Base-by-base conservation (phyloP, 139 green algal species). In the Astrephomene gubernaculifera region DNA sequence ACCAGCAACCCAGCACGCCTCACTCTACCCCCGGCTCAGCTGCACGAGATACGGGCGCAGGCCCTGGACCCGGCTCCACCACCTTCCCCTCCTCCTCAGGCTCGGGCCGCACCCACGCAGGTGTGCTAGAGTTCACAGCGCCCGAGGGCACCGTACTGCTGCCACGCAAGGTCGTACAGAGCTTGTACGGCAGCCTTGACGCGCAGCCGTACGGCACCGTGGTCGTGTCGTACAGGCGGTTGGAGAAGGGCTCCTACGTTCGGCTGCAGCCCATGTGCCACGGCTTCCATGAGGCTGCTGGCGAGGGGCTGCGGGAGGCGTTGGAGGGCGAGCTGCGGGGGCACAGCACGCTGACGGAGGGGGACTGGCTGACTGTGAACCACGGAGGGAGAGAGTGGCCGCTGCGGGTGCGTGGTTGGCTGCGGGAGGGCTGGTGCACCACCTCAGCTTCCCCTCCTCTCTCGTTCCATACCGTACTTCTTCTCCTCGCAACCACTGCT, bases 61-160 rank as follows among this genome's bases (percentile, higher is more conserved):
- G 87, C 79, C 5, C 27, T 78, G 5, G n/a, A n/a, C n/a, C n/a
- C n/a, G n/a, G n/a, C n/a, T n/a, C n/a, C n/a, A n/a, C 53, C 49
- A 68, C 90, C 76, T 41, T n/a, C 31, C 14, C 25, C 52, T 29
- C 71, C 27, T 27, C 52, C 41, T 31, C 35, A 1, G n/a, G 41
- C 5, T 31, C 65, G 19, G 70, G 49, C 49, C 70, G 53, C 61
- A 94, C 91, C 21, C 94, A 96, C 70, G 93, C 90, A 4, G 88
- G 85, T 0, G 85, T 98, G 61, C 89, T 98, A 35, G 94, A 97
- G 61, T 98, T 97, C 82, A 94, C 86, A 6, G 94, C 91, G 0
- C 90, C 95, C 1, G 94, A 97, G 76, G 95, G 94, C 21, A 89
- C 90, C 19, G 85, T 97, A 17, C 81, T 82, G 17, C 70, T 97